These are phyloP conservation scores for Xylariomycetidae sp. DNA, from an alignment of 2,329 filamentous ascomycete species.

Conservation along the genomic window DNA sequence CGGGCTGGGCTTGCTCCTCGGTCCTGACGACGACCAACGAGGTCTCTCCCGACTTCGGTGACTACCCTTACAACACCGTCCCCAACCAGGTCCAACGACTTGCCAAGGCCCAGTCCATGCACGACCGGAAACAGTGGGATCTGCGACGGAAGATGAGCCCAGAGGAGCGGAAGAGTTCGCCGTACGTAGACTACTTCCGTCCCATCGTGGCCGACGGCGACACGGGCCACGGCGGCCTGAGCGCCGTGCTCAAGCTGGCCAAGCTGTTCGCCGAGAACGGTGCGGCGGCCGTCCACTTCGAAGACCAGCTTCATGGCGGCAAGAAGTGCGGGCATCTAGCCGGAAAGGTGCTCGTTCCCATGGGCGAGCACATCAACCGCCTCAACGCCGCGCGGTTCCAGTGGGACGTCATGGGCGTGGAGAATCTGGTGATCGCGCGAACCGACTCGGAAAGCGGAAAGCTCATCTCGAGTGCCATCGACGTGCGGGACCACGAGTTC, in stretches of 20 bases:
- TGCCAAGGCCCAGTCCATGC: constrained; percentile 94
- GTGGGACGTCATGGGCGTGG: constrained; percentile 96
- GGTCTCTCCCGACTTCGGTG: constrained; percentile 94
- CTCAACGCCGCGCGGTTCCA: constrained; percentile 90
- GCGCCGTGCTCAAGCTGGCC: constrained; percentile 89
- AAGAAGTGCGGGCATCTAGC: constrained; percentile 98
- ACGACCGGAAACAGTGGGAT: constrained; percentile 95
- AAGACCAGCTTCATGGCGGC: constrained; percentile 94
- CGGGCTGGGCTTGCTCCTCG: constrained; percentile 95
- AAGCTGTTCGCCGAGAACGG: constrained; percentile 98
- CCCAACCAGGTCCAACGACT: constrained; percentile 96
- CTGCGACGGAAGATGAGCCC: constrained; percentile 70
- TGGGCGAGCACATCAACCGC: constrained; percentile 94
- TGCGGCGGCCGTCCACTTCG: constrained; percentile 93
- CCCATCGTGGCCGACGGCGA: constrained; percentile 96
- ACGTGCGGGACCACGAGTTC: constrained; percentile 94
- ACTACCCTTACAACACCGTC: constrained; percentile 98
- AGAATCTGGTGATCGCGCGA: constrained; percentile 90
- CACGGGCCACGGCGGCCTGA: constrained; percentile 89
- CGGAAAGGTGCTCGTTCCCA: constrained; percentile 90
- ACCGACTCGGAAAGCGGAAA: constrained; percentile 94
- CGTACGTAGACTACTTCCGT: constrained; percentile 87
- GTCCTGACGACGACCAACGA: constrained; percentile 93
- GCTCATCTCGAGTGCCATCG: constrained; percentile 83
- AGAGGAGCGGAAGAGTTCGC: constrained; percentile 67